A percentile compares a stretch with the other conserved stretches of the same genome.
Conservation (phyloP, 768 basidiomycete genomes). For the Cyclocybe cylindracea region DNA sequence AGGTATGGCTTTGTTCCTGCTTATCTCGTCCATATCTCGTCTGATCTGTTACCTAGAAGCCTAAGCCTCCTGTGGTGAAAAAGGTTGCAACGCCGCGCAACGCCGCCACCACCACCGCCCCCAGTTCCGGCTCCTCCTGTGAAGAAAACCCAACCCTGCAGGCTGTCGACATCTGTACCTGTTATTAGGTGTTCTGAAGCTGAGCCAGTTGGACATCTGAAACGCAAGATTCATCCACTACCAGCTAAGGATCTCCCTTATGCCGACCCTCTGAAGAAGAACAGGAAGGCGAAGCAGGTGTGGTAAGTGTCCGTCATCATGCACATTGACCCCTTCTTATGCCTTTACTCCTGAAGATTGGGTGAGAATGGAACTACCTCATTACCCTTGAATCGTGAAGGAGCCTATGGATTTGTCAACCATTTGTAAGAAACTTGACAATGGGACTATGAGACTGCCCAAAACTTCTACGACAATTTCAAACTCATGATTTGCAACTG, state of each 20-base stretch:
- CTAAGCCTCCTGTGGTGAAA: slow-evolving; percentile 45
- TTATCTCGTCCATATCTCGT: slow-evolving; percentile 10
- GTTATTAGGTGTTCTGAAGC: slow-evolving; percentile 81
- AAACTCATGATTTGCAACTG: slow-evolving; percentile 95
- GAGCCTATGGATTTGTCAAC: slow-evolving; percentile 94
- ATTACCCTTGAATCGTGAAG: slow-evolving; percentile 87
- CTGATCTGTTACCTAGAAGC: slow-evolving; percentile 22
- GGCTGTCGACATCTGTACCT: slow-evolving; percentile 80
- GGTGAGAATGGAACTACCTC: slow-evolving; percentile 75
- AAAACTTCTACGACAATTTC: slow-evolving; percentile 88
- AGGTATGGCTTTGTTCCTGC: slow-evolving; percentile 49
- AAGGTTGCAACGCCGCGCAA: slow-evolving; percentile 48
- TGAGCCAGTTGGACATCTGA: slow-evolving; percentile 71
- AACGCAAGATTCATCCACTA: slow-evolving; percentile 96
- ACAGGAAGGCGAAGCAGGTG: slow-evolving; percentile 57
- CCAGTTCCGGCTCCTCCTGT: slow-evolving; percentile 41
- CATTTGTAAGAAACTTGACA: slow-evolving; percentile 84
- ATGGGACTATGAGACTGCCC: slow-evolving; percentile 73
- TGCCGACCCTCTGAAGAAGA: slow-evolving; percentile 71
- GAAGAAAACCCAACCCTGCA: slow-evolving; percentile 53
- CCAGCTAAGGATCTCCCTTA: slow-evolving; percentile 90
- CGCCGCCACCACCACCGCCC: slow-evolving; percentile 44
- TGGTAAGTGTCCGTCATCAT: slow-evolving; percentile 51
- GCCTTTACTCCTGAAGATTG: slow-evolving; percentile 54
- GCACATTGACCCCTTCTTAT: slow-evolving; percentile 4